These are phyloP conservation scores for Xylaria sp. DNA, from an alignment of 2,329 filamentous ascomycete species.

Conservation along the genomic window DNA sequence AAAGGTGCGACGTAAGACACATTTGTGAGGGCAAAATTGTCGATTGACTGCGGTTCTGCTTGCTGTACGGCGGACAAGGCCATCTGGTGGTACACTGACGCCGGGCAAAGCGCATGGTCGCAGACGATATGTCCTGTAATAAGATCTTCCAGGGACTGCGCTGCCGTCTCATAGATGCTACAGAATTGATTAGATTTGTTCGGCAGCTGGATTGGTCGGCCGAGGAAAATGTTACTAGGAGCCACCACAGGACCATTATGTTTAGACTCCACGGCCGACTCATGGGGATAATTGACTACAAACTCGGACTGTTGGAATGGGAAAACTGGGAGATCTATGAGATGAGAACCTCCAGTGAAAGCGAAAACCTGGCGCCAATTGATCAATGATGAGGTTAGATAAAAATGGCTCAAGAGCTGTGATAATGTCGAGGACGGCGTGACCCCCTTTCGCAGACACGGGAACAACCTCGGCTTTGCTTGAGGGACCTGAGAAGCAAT, in stretches of 20 bases:
- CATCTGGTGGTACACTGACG: constrained; percentile 34
- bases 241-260: too few relatives aligned
- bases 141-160: constrained; percentile 13
- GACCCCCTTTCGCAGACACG: constrained; percentile 22
- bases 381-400: not conserved
- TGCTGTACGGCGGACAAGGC: constrained; percentile 27
- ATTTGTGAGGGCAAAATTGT: constrained; percentile 22
- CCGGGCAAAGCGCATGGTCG: constrained; percentile 33
- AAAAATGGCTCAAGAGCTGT: constrained; percentile 26
- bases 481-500: constrained; percentile 26
- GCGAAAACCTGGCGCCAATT: too few relatives aligned
- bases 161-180: constrained; percentile 23
- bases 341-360: too few relatives aligned
- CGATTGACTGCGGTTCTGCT: constrained; percentile 14
- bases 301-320: too few relatives aligned
- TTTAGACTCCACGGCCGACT: too few relatives aligned
- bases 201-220: constrained; percentile 20
- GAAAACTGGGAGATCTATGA: too few relatives aligned
- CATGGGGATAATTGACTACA: too few relatives aligned
- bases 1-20: constrained; percentile 28
- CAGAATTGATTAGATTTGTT: constrained; percentile 15
- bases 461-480: constrained; percentile 13
- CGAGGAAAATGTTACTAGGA: constrained; percentile 20
- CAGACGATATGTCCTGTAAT: constrained; percentile 33
- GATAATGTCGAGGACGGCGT: constrained; percentile 25